A percentile compares a stretch with the other conserved stretches of the same genome.
These are phyloP conservation scores for Cladochytrium replicatum DNA, from an alignment of 192 early-diverging fungal genomes.

Conservation along the genomic window DNA sequence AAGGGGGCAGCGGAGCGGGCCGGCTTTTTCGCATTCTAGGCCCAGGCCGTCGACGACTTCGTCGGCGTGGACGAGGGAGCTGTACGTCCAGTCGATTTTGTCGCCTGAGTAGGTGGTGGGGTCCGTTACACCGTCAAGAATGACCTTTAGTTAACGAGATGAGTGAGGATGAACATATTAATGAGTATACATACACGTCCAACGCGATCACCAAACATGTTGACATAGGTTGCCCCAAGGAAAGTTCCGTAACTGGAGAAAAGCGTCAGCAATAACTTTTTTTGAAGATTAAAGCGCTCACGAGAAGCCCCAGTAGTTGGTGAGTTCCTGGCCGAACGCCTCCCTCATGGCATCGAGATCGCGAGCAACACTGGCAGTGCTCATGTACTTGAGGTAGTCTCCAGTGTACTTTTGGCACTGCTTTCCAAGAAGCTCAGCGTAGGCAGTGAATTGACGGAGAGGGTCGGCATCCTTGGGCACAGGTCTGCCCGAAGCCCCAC, in stretches of 20 bases:
- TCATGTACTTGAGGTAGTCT: slow-evolving; percentile 19
- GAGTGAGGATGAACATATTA: no score
- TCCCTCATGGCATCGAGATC: slow-evolving; percentile 34
- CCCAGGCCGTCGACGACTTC: slow-evolving; percentile 21
- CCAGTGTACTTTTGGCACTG: slow-evolving; percentile 17
- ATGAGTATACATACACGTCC: no score
- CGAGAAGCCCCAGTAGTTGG: slow-evolving; percentile 32
- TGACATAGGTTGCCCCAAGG: slow-evolving; percentile 31
- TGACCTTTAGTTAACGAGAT: no score
- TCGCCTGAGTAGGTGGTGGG: slow-evolving; percentile 13
- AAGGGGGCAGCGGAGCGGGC: slow-evolving; percentile 22
- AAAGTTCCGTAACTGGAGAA: no score
- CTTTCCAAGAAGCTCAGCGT: slow-evolving; percentile 1
- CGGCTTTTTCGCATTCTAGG: slow-evolving; percentile 21
- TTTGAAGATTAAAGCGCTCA: no score
- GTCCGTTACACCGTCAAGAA: slow-evolving; percentile 34
- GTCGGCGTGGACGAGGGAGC: slow-evolving; percentile 7
- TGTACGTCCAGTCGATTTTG: slow-evolving; percentile 4
- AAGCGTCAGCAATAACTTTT: no score
- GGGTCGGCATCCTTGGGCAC: no score
- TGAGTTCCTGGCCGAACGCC: slow-evolving; percentile 22
- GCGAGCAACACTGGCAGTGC: slow-evolving; percentile 26
- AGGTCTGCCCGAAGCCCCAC: no score
- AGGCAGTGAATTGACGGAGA: background rate
- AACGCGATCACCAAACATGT: slow-evolving; percentile 38